Evolutionary conservation across 2,329 filamentous ascomycete genomes (phyloP), one percentile per base, ranked within the genome.

Genomic region (Stagonosporopsis chrysanthemi): DNA sequence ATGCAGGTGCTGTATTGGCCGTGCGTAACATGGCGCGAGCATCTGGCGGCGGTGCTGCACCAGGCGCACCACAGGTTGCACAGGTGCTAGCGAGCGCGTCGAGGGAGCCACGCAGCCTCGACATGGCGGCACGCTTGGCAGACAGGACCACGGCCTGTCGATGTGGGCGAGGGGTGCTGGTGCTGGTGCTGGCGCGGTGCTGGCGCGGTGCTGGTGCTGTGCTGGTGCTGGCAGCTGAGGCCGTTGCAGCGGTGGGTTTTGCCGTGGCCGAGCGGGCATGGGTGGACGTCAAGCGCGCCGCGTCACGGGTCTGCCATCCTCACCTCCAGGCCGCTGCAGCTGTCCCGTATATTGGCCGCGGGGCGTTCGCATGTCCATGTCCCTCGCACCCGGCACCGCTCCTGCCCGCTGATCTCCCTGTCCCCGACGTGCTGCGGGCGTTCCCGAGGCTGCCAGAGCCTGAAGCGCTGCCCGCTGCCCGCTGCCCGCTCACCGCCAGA

Each of bases 311-410:
- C 39, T 48, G 51, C 52, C 58, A 64, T 61, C 64, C 61, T 64
- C 62, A 58, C 60, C 56, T 48, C 45, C 58, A 52, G 54, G 48
- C 48, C 33, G n/a, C 52, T n/a, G 54, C 54, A 48, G 48, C 54
- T 55, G 56, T 50, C 40, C 40, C 59, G 46, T 61, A 60, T 57
- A 47, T 62, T 65, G 72, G 71, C 66, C 70, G 64, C 68, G 65
- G 68, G 72, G 70, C 65, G 59, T 61, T 64, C 63, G 67, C 65
- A 58, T 70, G 64, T 69, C 66, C 65, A 58, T 71, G 64, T 69
- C 66, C 70, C 65, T 61, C 61, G 49, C 54, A 51, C 50, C 50
- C 59, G 49, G 46, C 56, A 49, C 45, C 39, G 36, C 45, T 61
- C 54, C 49, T 48, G 52, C 50, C 52, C 58, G 51, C 66, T 57